Percentiles rank a stretch among this genome's conserved stretches.
Evolutionary conservation across 768 basidiomycete genomes (phyloP).

Genomic region (Amanita brunnescens): DNA sequence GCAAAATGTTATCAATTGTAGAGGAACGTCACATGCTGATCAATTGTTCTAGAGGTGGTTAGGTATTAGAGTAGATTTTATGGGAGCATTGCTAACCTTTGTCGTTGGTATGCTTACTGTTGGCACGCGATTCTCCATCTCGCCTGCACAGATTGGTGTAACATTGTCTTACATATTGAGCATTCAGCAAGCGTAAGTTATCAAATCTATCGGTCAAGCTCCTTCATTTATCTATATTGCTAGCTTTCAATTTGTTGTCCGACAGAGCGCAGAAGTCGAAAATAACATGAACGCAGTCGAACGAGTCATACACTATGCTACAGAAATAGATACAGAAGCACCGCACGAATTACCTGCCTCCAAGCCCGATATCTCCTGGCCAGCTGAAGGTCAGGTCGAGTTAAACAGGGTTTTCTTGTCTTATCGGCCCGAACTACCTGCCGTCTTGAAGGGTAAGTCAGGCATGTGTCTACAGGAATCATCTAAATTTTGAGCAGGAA

Average conservation of each 20-base stretch:
- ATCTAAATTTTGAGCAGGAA: slow-evolving; percentile 15
- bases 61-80: slow-evolving; percentile 80
- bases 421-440: slow-evolving; percentile 83
- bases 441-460: slow-evolving; percentile 60
- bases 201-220: neutral
- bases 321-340: slow-evolving; percentile 75
- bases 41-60: slow-evolving; percentile 60
- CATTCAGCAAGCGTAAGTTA: slow-evolving; percentile 55
- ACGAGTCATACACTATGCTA: slow-evolving; percentile 75
- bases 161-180: slow-evolving; percentile 73
- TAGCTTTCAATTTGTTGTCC: slow-evolving; percentile 70
- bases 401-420: slow-evolving; percentile 69
- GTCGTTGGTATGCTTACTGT: slow-evolving; percentile 75
- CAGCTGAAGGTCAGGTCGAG: slow-evolving; percentile 60
- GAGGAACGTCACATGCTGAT: neutral
- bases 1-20: slow-evolving; percentile 17
- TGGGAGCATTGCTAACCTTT: slow-evolving; percentile 66
- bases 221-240: slow-evolving; percentile 2
- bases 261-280: slow-evolving; percentile 78
- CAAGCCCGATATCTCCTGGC: slow-evolving; percentile 64
- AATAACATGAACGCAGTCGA: slow-evolving; percentile 93
- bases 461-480: neutral
- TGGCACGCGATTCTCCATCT: slow-evolving; percentile 62
- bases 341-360: slow-evolving; percentile 54
- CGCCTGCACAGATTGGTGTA: slow-evolving; percentile 71